Percentiles rank a stretch among this genome's conserved stretches.
Evolutionary conservation across 306 rosid genomes (phyloP).

Genomic region (Prunus mira): DNA sequence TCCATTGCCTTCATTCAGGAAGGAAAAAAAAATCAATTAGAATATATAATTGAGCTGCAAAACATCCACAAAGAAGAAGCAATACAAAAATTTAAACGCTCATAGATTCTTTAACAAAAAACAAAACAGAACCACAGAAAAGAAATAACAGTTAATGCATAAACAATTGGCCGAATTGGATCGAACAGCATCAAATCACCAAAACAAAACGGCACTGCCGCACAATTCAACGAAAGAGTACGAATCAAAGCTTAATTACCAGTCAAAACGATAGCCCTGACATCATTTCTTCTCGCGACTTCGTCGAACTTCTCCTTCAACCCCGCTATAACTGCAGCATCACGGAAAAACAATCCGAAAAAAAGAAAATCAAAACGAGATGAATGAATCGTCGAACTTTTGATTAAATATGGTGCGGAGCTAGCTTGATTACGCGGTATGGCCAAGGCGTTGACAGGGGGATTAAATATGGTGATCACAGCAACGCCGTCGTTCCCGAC

Average conservation of each 20-base stretch:
- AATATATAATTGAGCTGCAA: not conserved
- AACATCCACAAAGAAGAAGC: not conserved
- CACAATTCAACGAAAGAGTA: not conserved
- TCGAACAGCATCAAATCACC: not conserved
- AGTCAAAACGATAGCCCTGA: constrained; percentile 81
- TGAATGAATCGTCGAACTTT: not conserved
- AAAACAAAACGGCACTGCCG: not conserved
- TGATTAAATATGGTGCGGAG: not conserved
- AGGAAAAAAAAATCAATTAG: not conserved
- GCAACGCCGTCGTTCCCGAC: constrained; percentile 94
- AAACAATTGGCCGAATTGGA: not conserved
- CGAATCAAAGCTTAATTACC: constrained; percentile 39
- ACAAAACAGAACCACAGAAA: not conserved
- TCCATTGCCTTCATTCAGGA: constrained; percentile 59
- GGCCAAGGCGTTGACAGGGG: constrained; percentile 93
- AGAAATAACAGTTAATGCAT: not conserved
- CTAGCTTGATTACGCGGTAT: constrained; percentile 59
- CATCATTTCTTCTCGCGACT: constrained; percentile 77
- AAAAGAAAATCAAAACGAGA: not conserved
- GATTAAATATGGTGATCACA: constrained; percentile 71
- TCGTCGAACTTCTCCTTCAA: constrained; percentile 74
- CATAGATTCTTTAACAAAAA: not conserved
- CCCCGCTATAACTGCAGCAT: constrained; percentile 48
- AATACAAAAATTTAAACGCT: constrained; percentile 1
- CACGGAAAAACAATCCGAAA: not conserved